Base-by-base conservation (phyloP, 2,329 filamentous ascomycete species). In the Trichoderma asperellum region DNA sequence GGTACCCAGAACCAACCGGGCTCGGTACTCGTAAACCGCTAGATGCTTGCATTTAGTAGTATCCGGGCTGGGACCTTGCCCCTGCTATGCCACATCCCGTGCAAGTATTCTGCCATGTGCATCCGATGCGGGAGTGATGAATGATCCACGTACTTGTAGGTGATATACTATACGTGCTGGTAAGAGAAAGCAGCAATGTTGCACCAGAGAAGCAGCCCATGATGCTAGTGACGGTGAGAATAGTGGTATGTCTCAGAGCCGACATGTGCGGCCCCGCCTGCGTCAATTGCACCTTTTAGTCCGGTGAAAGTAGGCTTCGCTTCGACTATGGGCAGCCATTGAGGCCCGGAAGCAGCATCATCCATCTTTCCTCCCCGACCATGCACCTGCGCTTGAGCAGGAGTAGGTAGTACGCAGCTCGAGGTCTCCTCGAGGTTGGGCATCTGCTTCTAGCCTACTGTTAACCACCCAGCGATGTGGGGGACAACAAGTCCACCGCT, bases 401-500 rank as follows among this genome's bases (percentile, higher is more conserved):
- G 12, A 29, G 52, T 16, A 24, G 7, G 52, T 16, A 24, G 7
- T 21, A 11, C n/a, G 3, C 47, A 21, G 47, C n/a, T 27, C 11
- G 47, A 29, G 21, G n/a, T 29, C 58, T 14, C 7, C 37, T 27
- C 24, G 14, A 27, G 32, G 68, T 68, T 63, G 68, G 68, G 63
- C 68, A 70, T 35, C 57, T 57, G 65, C 49, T 29, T 16, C 27
- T 32, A 59, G 67, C 21, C 56, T 35, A 21, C 21, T 52, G 37
- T 67, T 47, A 24, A 27, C 52, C 35, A 37, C 27, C 24, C 18
- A 68, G 29, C 18, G 27, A 68, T 53, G 56, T 57, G 47, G 58
- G 43, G 24, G 32, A 24, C 27, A 40, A 43, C 49, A 58, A 56
- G 55, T 34, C 49, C 57, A 70, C 68, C 68, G 68, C 59, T 70